phyloP scores from a whole-genome alignment of 805 yeast genomes.

The Teunomyces lycoperdinae region DNA sequence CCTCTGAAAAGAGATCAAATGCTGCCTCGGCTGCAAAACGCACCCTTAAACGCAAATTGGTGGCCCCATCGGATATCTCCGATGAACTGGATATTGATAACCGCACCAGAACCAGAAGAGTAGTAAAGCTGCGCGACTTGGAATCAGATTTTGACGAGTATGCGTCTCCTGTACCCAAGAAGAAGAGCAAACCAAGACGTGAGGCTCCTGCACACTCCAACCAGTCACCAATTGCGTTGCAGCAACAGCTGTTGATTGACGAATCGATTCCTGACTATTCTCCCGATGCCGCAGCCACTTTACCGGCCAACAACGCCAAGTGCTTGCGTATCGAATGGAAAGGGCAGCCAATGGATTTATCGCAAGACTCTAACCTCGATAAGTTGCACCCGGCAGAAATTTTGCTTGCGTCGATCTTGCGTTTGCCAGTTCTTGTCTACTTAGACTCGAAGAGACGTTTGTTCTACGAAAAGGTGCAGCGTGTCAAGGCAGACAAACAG shows the following conservation, averaged over 20 bases:
- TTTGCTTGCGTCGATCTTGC: conserved; percentile 77
- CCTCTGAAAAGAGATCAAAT: conserved; percentile 7
- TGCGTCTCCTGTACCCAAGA: conserved; percentile 32
- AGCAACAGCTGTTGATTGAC: conserved; percentile 56
- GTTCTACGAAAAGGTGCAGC: conserved; percentile 83
- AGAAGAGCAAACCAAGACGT: conserved; percentile 40
- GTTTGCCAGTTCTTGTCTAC: conserved; percentile 85
- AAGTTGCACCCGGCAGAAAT: conserved; percentile 91
- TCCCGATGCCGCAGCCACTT: conserved; percentile 56
- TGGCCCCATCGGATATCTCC: conserved; percentile 3
- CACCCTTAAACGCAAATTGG: conserved; percentile 10
- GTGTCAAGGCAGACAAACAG: conserved; percentile 65
- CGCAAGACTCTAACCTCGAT: conserved; percentile 66
- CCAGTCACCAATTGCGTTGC: conserved; percentile 26
- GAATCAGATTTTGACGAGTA: conserved; percentile 16
- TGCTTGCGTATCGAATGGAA: conserved; percentile 93
- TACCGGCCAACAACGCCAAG: conserved; percentile 64
- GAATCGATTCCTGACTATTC: conserved; percentile 77
- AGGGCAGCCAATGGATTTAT: conserved; percentile 93
- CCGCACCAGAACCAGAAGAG: conserved; percentile 60
- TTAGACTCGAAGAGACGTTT: conserved; percentile 66
- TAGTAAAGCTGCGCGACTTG: conserved; percentile 36
- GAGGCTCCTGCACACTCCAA: conserved; percentile 26
- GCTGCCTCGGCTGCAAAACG: not conserved
- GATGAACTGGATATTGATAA: conserved; percentile 27